These are phyloP conservation scores for Biscogniauxia mediterranea DNA, from an alignment of 2,329 filamentous ascomycete genomes.

Conservation along the genomic window DNA sequence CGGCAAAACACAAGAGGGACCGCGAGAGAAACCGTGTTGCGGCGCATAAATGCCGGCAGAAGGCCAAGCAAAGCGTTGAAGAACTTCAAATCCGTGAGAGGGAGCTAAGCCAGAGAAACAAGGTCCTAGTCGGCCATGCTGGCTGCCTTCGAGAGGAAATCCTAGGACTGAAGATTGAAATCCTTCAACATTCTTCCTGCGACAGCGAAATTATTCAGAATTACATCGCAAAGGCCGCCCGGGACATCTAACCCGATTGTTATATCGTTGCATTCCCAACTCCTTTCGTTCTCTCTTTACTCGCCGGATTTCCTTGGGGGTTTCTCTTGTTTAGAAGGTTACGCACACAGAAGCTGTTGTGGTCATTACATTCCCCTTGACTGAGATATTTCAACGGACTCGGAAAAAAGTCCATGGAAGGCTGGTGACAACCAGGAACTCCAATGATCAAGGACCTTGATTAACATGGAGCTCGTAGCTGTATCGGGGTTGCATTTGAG, in stretches of 20 bases:
- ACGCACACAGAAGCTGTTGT: background rate
- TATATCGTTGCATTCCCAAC: background rate
- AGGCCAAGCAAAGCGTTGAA: slow-evolving; percentile 21
- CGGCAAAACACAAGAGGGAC: slow-evolving; percentile 13
- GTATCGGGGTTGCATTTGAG: background rate
- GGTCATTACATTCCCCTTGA: background rate
- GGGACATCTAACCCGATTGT: slow-evolving; percentile 3
- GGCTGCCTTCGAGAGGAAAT: slow-evolving; percentile 24
- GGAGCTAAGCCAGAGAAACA: slow-evolving; percentile 23
- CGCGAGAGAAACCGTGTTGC: slow-evolving; percentile 28
- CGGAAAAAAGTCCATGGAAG: background rate
- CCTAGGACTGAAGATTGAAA: slow-evolving; percentile 27
- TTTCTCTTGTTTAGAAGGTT: too few species aligned
- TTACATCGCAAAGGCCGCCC: slow-evolving; percentile 27
- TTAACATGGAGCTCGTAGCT: background rate
- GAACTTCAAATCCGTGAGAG: slow-evolving; percentile 23
- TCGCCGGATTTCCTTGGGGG: too few species aligned
- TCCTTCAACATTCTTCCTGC: slow-evolving; percentile 25
- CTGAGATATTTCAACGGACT: background rate
- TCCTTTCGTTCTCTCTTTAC: background rate
- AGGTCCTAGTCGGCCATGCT: slow-evolving; percentile 16
- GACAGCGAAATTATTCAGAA: slow-evolving; percentile 30
- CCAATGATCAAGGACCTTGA: background rate
- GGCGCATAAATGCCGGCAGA: slow-evolving; percentile 28
- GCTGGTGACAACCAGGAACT: background rate